Conservation (phyloP, 225 moss, liverwort and hornwort genomes). For the Sphagnum tenellum region DNA sequence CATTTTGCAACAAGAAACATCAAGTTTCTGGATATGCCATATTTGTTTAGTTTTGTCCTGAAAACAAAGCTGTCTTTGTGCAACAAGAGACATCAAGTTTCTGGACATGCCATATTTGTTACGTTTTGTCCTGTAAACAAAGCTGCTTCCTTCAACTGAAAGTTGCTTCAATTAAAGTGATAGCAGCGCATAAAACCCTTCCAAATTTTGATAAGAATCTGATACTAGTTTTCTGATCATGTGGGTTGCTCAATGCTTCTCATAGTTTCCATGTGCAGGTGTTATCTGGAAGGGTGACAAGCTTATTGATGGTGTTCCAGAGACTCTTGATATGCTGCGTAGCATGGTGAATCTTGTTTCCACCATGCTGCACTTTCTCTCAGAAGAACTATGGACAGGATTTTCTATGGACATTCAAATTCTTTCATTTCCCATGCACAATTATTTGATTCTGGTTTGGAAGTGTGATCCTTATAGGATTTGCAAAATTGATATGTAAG, state of each 20-base stretch:
- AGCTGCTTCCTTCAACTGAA: no score
- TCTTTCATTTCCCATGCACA: no score
- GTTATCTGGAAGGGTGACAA: slow-evolving; percentile 69
- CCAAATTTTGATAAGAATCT: not conserved
- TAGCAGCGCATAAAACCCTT: not conserved
- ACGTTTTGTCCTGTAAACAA: not conserved
- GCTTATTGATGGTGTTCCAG: slow-evolving; percentile 63
- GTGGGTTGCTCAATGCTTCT: no score
- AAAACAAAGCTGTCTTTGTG: no score
- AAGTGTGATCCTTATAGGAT: no score
- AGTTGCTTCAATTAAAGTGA: no score
- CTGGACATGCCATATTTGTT: not conserved
- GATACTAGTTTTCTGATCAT: not conserved
- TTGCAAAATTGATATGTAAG: no score
- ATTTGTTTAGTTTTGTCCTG: not conserved
- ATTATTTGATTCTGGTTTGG: no score
- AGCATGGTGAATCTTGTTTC: slow-evolving; percentile 41
- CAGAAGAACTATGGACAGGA: no score
- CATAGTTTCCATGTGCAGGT: slow-evolving; percentile 24
- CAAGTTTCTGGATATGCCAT: not conserved
- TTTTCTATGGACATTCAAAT: no score
- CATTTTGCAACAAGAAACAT: no score
- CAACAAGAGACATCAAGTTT: no score
- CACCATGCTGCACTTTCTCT: not conserved
- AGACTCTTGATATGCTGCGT: slow-evolving; percentile 63